These are phyloP conservation scores for Chaetoceros muelleri DNA, from an alignment of 108 stramenopile species.

Conservation along the genomic window DNA sequence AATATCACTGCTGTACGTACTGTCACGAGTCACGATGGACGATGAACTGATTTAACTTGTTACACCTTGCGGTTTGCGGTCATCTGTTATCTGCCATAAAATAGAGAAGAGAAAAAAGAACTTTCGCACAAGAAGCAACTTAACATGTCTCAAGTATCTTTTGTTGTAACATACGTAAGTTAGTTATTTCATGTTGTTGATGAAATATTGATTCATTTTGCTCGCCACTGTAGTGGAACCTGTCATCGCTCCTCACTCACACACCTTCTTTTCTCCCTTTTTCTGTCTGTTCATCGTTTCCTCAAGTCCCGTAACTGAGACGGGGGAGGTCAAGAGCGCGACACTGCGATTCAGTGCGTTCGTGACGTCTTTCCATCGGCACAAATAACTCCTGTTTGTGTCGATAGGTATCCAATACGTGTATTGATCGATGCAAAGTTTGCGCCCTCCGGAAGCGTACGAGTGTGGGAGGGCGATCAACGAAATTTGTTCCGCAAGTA, in stretches of 20 bases:
- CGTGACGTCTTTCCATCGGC: conserved; percentile 13
- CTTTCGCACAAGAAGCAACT: not conserved
- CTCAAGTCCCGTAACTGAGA: conserved; percentile 27
- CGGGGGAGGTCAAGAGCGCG: conserved; percentile 26
- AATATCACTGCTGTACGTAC: too few species aligned
- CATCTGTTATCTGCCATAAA: too few species aligned
- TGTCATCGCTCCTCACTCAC: too few species aligned
- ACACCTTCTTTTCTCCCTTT: not conserved
- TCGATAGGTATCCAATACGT: conserved; percentile 19
- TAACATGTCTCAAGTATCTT: not conserved
- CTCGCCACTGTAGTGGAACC: not conserved
- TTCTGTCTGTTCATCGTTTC: not conserved
- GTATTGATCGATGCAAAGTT: conserved; percentile 17
- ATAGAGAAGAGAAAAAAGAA: too few species aligned
- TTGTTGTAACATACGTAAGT: not conserved
- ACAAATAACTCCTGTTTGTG: conserved; percentile 11
- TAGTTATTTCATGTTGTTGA: not conserved
- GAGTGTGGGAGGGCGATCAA: conserved; percentile 26
- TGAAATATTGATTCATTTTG: not conserved
- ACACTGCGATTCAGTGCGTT: conserved; percentile 20
- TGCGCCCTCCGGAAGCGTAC: not conserved
- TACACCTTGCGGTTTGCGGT: too few species aligned
- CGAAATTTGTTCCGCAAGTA: conserved; percentile 22
- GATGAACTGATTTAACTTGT: too few species aligned
- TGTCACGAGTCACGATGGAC: too few species aligned